Evolutionary conservation across 495 filamentous ascomycete species (phyloP).

Genomic region (Penicillium angulare): DNA sequence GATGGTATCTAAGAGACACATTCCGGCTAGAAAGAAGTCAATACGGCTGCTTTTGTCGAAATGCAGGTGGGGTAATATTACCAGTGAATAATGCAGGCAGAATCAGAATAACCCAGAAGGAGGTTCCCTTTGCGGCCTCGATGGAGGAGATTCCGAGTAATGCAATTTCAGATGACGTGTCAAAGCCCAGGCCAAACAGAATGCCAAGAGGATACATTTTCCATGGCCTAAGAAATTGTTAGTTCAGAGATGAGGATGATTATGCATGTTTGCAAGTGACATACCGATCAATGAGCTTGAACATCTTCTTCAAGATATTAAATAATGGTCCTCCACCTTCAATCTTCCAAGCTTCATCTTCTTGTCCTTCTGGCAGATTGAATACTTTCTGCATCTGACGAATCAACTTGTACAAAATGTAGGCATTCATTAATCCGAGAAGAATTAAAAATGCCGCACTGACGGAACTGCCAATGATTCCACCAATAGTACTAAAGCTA

Average conservation of each 20-base stretch:
- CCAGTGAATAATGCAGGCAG: conserved; percentile 89
- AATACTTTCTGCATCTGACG: conserved; percentile 63
- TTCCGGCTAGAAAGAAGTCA: conserved; percentile 56
- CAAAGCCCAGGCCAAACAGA: conserved; percentile 91
- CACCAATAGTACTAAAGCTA: conserved; percentile 75
- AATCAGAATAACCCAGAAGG: conserved; percentile 91
- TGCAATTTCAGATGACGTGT: conserved; percentile 93
- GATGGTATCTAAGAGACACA: conserved; percentile 86
- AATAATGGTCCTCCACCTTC: conserved; percentile 77
- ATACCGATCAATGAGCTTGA: conserved; percentile 75
- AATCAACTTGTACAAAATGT: conserved; percentile 76
- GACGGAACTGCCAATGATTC: conserved; percentile 78
- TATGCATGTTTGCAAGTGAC: not conserved
- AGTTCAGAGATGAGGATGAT: not conserved
- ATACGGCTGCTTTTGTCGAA: not conserved
- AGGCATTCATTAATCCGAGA: conserved; percentile 79
- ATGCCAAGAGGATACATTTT: conserved; percentile 95
- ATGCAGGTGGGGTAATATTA: conserved; percentile 28
- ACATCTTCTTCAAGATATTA: conserved; percentile 68
- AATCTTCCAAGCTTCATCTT: conserved; percentile 61
- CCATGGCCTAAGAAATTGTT: conserved; percentile 62
- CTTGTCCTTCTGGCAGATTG: conserved; percentile 47
- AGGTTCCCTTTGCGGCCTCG: conserved; percentile 79
- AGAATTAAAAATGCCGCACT: conserved; percentile 79
- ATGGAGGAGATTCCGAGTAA: conserved; percentile 86